phyloP scores from a whole-genome alignment of 257 asterid genomes.

The Orobanche coerulescens region DNA sequence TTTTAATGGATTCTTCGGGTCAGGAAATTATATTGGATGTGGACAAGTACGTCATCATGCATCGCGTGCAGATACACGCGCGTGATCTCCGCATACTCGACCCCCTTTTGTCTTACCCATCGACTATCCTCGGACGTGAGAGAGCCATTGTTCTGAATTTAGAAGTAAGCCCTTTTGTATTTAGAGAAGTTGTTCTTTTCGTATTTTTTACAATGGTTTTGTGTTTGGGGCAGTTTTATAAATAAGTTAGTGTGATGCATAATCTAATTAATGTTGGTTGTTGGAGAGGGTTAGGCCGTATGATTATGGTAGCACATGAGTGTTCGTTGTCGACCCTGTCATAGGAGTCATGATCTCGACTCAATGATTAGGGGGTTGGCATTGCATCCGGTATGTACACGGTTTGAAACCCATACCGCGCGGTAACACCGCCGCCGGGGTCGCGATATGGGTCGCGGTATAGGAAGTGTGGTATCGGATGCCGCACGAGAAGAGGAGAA shows the following conservation, averaged over 20 bases:
- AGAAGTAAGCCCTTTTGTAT: conserved; percentile 29
- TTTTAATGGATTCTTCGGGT: conserved; percentile 44
- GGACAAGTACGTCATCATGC: conserved; percentile 63
- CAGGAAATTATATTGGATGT: conserved; percentile 43
- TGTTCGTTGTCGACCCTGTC: no score
- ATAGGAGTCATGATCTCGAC: no score
- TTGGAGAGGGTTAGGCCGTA: neutral
- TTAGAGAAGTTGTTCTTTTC: neutral
- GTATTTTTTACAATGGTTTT: neutral
- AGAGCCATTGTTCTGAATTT: conserved; percentile 61
- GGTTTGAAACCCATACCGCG: no score
- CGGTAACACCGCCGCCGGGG: no score
- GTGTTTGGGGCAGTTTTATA: neutral
- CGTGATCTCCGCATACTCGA: conserved; percentile 67
- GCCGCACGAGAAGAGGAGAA: no score
- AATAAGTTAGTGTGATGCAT: neutral
- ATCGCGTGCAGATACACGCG: conserved; percentile 59
- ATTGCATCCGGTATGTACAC: no score
- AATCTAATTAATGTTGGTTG: neutral
- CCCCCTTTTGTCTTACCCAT: conserved; percentile 56
- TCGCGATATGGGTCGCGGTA: no score
- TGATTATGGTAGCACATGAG: no score
- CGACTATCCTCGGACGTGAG: conserved; percentile 64
- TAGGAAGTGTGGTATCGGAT: no score
- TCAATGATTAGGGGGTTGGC: no score